Percentiles rank a stretch among this genome's conserved stretches.
phyloP scores from a whole-genome alignment of 371 early-diverging fungal species.

The Umbelopsis sp. region DNA sequence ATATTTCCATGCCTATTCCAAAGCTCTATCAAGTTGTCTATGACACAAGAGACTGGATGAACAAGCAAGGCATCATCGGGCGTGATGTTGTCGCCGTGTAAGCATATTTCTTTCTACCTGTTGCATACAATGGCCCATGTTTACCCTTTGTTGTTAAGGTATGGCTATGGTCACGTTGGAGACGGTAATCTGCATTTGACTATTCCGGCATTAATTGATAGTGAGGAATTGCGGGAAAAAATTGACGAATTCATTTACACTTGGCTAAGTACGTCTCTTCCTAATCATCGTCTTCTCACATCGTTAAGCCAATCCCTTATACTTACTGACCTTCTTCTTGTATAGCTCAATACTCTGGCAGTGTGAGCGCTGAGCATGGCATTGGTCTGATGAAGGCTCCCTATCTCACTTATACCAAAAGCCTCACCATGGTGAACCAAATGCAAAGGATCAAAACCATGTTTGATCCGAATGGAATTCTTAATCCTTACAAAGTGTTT shows the following conservation, averaged over 20 bases:
- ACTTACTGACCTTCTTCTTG: neutral
- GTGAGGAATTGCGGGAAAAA: slow-evolving; percentile 52
- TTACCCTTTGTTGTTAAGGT: slow-evolving; percentile 19
- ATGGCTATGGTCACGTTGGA: slow-evolving; percentile 93
- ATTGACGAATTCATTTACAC: slow-evolving; percentile 92
- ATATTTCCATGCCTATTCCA: slow-evolving; percentile 82
- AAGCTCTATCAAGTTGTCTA: slow-evolving; percentile 79
- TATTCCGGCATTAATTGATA: slow-evolving; percentile 66
- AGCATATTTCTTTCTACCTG: neutral
- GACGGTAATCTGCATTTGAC: slow-evolving; percentile 94
- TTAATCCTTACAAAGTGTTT: slow-evolving; percentile 83
- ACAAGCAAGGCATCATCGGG: slow-evolving; percentile 46
- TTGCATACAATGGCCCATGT: neutral
- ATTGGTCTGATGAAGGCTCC: slow-evolving; percentile 65
- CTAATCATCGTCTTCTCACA: too few relatives aligned
- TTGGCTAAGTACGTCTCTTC: slow-evolving; percentile 49
- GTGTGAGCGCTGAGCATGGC: slow-evolving; percentile 76
- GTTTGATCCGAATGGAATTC: slow-evolving; percentile 83
- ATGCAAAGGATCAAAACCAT: slow-evolving; percentile 74
- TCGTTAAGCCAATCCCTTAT: neutral
- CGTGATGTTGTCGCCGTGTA: slow-evolving; percentile 56
- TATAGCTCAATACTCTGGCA: slow-evolving; percentile 40
- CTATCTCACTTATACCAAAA: slow-evolving; percentile 60
- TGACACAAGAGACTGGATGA: slow-evolving; percentile 65
- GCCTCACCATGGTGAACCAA: slow-evolving; percentile 45